Conservation (phyloP, 2,329 filamentous ascomycete genomes). For the Aspergillus sp. region DNA sequence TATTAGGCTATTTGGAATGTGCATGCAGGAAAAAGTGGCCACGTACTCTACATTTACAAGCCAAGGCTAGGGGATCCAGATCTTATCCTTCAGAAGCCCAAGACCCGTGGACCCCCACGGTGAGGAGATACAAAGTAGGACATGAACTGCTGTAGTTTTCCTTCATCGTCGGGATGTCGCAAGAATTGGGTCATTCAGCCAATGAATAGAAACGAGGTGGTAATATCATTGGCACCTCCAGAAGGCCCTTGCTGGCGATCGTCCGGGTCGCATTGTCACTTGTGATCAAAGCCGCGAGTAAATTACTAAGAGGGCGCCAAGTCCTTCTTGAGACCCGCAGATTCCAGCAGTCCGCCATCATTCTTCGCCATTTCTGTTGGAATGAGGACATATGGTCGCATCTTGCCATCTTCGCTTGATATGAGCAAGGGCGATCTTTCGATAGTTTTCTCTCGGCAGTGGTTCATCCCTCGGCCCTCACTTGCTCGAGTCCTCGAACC, state of each 20-base stretch:
- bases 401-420: background rate
- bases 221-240: background rate
- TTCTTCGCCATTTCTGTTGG: background rate
- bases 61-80: background rate
- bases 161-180: background rate
- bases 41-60: background rate
- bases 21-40: background rate
- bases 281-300: background rate
- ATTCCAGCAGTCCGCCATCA: background rate
- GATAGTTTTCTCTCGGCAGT: background rate
- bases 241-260: background rate
- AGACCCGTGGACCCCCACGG: no score
- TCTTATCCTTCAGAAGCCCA: background rate
- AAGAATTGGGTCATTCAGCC: background rate
- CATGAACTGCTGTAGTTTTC: background rate
- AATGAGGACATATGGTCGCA: background rate
- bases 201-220: background rate
- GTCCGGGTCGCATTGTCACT: background rate
- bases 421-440: constrained; percentile 1
- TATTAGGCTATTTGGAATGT: no score
- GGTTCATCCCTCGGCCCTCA: no score
- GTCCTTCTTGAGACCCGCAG: background rate
- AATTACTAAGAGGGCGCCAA: background rate
- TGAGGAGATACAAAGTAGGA: background rate
- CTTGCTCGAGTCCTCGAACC: background rate